Percentiles rank a stretch among this genome's conserved stretches.
phyloP scores from a whole-genome alignment of 306 rosid species.

The Benincasa hispida region DNA sequence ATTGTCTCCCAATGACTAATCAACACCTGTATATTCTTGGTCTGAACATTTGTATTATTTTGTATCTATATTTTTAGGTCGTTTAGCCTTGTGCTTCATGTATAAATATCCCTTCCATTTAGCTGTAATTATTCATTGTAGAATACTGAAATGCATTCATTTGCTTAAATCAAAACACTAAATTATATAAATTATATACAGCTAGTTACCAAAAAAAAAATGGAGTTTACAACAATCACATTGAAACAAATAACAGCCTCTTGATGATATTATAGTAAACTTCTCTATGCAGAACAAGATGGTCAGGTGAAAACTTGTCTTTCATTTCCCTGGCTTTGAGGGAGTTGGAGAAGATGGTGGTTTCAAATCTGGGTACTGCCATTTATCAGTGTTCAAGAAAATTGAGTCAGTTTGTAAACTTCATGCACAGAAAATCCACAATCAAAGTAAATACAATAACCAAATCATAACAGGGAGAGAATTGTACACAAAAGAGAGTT shows the following conservation, averaged over 20 bases:
- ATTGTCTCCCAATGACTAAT: background rate
- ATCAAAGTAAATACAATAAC: background rate
- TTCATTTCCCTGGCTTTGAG: constrained; percentile 40
- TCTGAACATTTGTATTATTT: background rate
- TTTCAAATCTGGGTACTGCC: constrained; percentile 75
- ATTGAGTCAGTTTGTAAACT: background rate
- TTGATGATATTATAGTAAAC: background rate
- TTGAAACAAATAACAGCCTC: background rate
- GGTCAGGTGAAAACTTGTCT: background rate
- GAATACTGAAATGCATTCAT: background rate
- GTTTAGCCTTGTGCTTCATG: background rate
- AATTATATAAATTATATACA: background rate
- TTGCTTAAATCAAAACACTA: background rate
- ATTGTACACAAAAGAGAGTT: background rate
- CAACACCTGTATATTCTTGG: background rate
- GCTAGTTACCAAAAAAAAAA: background rate
- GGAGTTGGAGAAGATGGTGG: constrained; percentile 75
- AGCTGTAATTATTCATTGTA: background rate
- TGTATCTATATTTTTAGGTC: background rate
- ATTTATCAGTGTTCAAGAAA: background rate
- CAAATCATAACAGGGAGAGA: background rate
- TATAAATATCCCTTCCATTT: background rate
- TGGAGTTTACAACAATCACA: background rate
- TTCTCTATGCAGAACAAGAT: constrained; percentile 1
- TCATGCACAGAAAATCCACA: background rate